A percentile compares a stretch with the other conserved stretches of the same genome.
Evolutionary conservation across 495 filamentous ascomycete genomes (phyloP).

Genomic region (Penicillium lividum): DNA sequence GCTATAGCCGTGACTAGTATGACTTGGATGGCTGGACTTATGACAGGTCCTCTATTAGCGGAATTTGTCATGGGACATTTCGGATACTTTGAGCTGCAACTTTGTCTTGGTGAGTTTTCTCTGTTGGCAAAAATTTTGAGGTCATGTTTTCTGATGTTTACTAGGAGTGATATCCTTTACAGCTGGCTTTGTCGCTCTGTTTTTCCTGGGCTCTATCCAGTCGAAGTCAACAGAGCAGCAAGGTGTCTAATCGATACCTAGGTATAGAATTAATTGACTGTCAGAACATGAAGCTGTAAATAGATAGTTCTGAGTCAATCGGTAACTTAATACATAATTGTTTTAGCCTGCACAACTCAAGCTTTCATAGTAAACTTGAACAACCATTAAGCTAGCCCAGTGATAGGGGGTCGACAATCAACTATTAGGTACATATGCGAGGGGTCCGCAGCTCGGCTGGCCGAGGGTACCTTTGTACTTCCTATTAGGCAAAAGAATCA

Average conservation of each 20-base stretch:
- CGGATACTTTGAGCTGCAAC: constrained; percentile 38
- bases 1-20: constrained; percentile 39
- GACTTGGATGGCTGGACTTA: constrained; percentile 34
- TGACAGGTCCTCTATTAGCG: constrained; percentile 39
- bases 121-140: background rate
- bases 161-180: constrained; percentile 9
- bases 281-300: no score
- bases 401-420: no score
- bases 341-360: no score
- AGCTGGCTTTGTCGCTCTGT: constrained; percentile 2
- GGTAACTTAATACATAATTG: no score
- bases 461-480: background rate
- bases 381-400: no score
- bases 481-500: background rate
- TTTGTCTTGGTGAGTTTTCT: constrained; percentile 29
- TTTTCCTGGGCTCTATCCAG: constrained; percentile 1
- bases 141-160: background rate
- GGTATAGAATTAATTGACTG: no score
- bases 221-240: no score
- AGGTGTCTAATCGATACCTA: no score
- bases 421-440: no score
- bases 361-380: no score
- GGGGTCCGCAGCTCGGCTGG: no score
- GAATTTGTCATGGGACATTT: constrained; percentile 33
- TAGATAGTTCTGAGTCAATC: no score